These are phyloP conservation scores for Polytrichum formosum DNA, from an alignment of 225 moss, liverwort and hornwort species.

Conservation along the genomic window DNA sequence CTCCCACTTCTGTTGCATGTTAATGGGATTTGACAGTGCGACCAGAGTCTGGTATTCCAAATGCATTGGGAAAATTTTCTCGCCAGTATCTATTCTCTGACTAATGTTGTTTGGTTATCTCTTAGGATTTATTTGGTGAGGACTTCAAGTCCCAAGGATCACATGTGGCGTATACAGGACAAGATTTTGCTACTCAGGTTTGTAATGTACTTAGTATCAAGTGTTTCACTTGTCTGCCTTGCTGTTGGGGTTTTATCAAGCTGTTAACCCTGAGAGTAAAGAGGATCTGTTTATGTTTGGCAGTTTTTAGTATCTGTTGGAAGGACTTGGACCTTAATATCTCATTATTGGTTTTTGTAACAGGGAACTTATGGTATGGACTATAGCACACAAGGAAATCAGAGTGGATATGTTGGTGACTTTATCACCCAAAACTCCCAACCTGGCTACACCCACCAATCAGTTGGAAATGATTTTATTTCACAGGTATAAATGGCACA, in stretches of 20 bases:
- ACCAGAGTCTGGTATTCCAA: too few species aligned
- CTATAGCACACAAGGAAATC: constrained; percentile 80
- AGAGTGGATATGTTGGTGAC: constrained; percentile 67
- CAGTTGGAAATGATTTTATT: constrained; percentile 72
- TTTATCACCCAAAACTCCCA: constrained; percentile 89
- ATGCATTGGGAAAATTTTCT: too few species aligned
- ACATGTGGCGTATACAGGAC: constrained; percentile 81
- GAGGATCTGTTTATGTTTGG: not conserved
- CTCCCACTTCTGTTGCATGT: too few species aligned
- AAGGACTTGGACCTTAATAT: not conserved
- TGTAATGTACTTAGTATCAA: not conserved
- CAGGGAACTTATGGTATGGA: constrained; percentile 87
- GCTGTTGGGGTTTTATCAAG: not conserved
- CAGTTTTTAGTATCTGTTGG: not conserved
- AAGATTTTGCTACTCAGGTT: constrained; percentile 88
- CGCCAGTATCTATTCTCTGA: not conserved
- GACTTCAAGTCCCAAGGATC: constrained; percentile 99
- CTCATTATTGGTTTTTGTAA: constrained; percentile 21
- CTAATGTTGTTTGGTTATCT: not conserved
- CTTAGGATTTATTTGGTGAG: constrained; percentile 85
- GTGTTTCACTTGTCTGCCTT: not conserved
- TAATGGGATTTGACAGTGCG: too few species aligned
- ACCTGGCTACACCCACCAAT: constrained; percentile 66
- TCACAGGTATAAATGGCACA: constrained; percentile 59
- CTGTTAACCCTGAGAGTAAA: not conserved